phyloP scores from a whole-genome alignment of 306 rosid genomes.

The Cucurbita argyrosperma region DNA sequence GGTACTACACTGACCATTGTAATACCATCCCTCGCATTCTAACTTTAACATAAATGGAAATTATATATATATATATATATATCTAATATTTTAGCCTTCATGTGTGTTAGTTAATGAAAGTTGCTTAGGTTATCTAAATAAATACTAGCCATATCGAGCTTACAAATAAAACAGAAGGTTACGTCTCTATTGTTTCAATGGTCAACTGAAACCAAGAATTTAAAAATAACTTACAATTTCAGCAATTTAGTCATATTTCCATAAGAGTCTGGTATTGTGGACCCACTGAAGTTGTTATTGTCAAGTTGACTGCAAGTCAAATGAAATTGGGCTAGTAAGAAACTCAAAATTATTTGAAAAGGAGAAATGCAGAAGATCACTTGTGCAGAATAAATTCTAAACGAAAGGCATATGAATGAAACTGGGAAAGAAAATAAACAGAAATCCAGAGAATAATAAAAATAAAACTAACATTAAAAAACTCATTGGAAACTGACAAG shows the following conservation, averaged over 20 bases:
- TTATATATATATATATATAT: background rate
- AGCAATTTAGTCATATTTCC: constrained; percentile 23
- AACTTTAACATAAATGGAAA: background rate
- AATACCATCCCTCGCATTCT: background rate
- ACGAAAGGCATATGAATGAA: background rate
- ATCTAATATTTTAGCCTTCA: background rate
- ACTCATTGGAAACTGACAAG: background rate
- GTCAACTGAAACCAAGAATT: background rate
- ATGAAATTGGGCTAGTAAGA: background rate
- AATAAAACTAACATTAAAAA: background rate
- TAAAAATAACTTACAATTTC: constrained; percentile 26
- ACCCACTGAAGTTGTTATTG: constrained; percentile 29
- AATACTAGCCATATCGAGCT: background rate
- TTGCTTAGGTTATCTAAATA: background rate
- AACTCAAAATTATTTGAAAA: background rate
- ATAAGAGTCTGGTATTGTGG: constrained; percentile 25
- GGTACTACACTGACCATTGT: background rate
- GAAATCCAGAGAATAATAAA: background rate
- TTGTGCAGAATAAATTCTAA: background rate
- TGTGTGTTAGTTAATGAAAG: background rate
- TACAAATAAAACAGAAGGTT: background rate
- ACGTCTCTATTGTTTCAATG: background rate
- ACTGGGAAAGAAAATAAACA: background rate
- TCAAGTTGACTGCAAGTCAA: constrained; percentile 31
- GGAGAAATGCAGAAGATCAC: background rate